phyloP scores from a whole-genome alignment of 768 basidiomycete genomes.

The Austroboletus eburneus region DNA sequence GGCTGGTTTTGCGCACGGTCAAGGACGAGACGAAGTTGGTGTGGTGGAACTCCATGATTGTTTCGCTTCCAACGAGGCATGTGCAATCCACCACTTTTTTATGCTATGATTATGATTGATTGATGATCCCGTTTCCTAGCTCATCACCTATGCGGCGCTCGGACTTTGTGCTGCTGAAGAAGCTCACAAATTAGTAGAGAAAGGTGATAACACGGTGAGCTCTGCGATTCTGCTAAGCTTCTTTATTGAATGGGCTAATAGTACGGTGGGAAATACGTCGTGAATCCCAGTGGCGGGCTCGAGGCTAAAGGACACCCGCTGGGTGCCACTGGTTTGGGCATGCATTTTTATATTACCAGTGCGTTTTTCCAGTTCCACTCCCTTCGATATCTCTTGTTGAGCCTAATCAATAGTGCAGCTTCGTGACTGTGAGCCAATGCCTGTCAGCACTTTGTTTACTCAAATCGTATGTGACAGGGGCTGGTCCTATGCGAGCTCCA shows the following conservation, averaged over 20 bases:
- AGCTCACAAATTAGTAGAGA: slow-evolving; percentile 70
- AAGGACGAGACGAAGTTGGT: slow-evolving; percentile 70
- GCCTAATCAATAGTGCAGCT: slow-evolving; percentile 56
- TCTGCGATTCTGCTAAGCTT: neutral
- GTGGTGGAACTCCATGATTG: slow-evolving; percentile 87
- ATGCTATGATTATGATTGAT: no score
- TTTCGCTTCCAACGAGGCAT: slow-evolving; percentile 81
- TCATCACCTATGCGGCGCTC: slow-evolving; percentile 78
- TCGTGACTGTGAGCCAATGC: slow-evolving; percentile 51
- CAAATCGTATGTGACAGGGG: slow-evolving; percentile 45
- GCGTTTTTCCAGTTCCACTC: slow-evolving; percentile 19
- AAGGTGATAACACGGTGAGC: slow-evolving; percentile 73
- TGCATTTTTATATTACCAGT: slow-evolving; percentile 87
- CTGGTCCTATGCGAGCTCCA: slow-evolving; percentile 79
- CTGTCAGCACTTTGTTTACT: neutral
- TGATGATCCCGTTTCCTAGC: slow-evolving; percentile 34
- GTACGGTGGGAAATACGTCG: slow-evolving; percentile 82
- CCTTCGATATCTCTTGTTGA: neutral
- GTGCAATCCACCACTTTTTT: no score
- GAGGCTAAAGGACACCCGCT: slow-evolving; percentile 89
- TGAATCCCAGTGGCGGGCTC: slow-evolving; percentile 82
- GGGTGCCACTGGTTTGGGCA: slow-evolving; percentile 77
- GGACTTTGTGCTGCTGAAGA: slow-evolving; percentile 64
- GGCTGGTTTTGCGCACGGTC: slow-evolving; percentile 62
- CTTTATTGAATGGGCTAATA: slow-evolving; percentile 20